A percentile compares a stretch with the other conserved stretches of the same genome.
phyloP scores from a whole-genome alignment of 2,329 filamentous ascomycete genomes.

The Rugonectria rugulosa region DNA sequence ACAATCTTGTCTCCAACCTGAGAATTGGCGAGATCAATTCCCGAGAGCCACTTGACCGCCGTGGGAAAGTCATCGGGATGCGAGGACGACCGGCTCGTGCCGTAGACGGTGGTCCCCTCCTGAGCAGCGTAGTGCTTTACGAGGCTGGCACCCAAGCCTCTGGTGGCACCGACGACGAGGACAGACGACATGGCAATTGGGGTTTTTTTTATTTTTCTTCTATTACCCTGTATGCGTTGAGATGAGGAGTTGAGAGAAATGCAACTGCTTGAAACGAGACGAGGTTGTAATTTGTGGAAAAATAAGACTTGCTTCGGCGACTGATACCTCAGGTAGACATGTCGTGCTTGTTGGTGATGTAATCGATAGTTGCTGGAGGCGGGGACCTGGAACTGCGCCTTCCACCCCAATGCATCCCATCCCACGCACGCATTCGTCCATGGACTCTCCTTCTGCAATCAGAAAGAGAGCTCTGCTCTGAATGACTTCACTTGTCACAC shows the following conservation, averaged over 20 bases:
- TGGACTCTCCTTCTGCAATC: too few relatives aligned
- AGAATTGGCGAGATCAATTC: slow-evolving; percentile 62
- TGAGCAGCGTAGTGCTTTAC: slow-evolving; percentile 63
- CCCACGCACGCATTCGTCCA: too few relatives aligned
- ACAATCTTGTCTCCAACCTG: slow-evolving; percentile 56
- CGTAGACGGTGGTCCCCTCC: slow-evolving; percentile 60
- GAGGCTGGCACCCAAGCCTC: slow-evolving; percentile 71
- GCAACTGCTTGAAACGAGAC: too few relatives aligned
- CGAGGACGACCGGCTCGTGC: slow-evolving; percentile 61
- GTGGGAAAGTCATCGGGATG: slow-evolving; percentile 52
- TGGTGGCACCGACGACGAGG: slow-evolving; percentile 72
- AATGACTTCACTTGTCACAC: too few relatives aligned
- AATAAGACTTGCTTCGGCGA: background rate
- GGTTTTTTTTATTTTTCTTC: too few relatives aligned
- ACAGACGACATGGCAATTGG: slow-evolving; percentile 53
- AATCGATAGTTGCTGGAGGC: slow-evolving; percentile 28
- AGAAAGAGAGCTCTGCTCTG: too few relatives aligned
- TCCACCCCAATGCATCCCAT: slow-evolving; percentile 1
- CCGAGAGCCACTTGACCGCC: slow-evolving; percentile 63
- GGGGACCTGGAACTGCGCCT: slow-evolving; percentile 4
- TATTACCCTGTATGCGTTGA: background rate
- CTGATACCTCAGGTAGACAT: background rate
- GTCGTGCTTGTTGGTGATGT: slow-evolving; percentile 27
- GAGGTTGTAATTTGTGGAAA: background rate
- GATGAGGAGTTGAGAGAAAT: background rate